Evolutionary conservation across 1,284 basidiomycete genomes (phyloP), one percentile per base, ranked within the genome.

Genomic region (Irpex lacteus): DNA sequence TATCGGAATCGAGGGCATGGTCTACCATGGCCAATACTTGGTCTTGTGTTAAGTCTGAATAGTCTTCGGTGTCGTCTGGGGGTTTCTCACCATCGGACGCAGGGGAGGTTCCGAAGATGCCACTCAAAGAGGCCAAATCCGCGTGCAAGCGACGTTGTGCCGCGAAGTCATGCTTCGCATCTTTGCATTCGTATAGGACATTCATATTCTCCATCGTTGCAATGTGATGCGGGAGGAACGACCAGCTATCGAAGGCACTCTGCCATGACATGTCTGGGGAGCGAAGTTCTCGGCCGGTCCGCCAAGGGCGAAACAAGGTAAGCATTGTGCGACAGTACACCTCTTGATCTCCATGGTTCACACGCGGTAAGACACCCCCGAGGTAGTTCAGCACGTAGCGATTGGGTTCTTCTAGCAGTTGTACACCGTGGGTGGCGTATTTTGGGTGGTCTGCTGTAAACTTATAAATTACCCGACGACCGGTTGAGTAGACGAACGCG

Each of bases 251-350:
- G 63, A 73, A 76, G 6, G 69, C 63, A 6, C 71, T 68, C 58
- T 71, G 68, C 75, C 76, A 77, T 1, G 68, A 53, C 7, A 65
- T 40, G n/a, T 40, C 34, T 3, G 15, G 13, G 2, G 3, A 1
- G 56, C 72, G 72, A 2, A 78, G 56, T 32, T 77, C 73, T 3
- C 19, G 7, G 0, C 75, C 74, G 15, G 59, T 66, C 15, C 72
- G 49, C 75, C 75, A 78, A 4, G 73, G 74, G 50, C 68, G 70
- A 47, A 77, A 77, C 0, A 78, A 62, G 2, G 70, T 71, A 0
- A 77, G 57, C 75, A 77, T 77, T 3, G 71, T 70, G 2, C 47
- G 21, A 65, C 73, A 76, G 52, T 77, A 78, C 47, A 70, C 70
- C 52, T 77, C 73, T 15, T 69, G 49, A 60, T 77, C 71, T 13